Base-by-base conservation (phyloP, 495 filamentous ascomycete genomes). In the Pyrenula aspistea region DNA sequence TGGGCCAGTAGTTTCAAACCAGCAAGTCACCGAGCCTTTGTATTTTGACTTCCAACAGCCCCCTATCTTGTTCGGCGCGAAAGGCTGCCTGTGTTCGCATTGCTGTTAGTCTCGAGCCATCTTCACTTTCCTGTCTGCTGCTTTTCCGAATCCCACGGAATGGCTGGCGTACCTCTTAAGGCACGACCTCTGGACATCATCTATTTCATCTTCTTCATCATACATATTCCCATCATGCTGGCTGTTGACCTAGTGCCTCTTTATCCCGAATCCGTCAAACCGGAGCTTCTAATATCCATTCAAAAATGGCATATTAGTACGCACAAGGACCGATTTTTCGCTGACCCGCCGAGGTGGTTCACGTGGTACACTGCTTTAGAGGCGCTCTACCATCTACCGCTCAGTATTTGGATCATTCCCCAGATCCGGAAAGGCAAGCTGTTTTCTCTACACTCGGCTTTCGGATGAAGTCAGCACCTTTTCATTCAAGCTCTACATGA, bases 341-440 rank as follows among this genome's bases (percentile, higher is more conserved):
- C 73, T 42, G 67, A 70, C 54, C 71, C 82, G 4, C 78, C 83
- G 0, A 70, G 69, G 50, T 89, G 83, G 77, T 86, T 87, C 65
- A 67, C 68, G 1, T 53, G 77, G 2, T 87, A 80, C 63, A 61
- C 78, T 24, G 77, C 72, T 60, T 62, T 84, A 54, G 85, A 88
- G 71, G 57, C 74, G 19, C 53, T 79, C 25, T 77, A 80, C 60
- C 74, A 84, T 49, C 59, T 82, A 2, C 85, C 85, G 0, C 61
- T 83, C 1, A 78, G 77, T 25, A 49, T 84, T 0, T 87, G 82
- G 74, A 74, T 69, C 1, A 64, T 79, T 52, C 57, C 67, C 8
- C 74, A 59, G 1, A 58, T 80, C 10, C 54, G 65, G 24, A 53
- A 63, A 54, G 68, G 75, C 72, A 69, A 52, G 50, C 31, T 42